Percentiles rank a stretch among this genome's conserved stretches.
These are phyloP conservation scores for Ceratobasidium papillatum DNA, from an alignment of 1,284 basidiomycete genomes.

Conservation along the genomic window DNA sequence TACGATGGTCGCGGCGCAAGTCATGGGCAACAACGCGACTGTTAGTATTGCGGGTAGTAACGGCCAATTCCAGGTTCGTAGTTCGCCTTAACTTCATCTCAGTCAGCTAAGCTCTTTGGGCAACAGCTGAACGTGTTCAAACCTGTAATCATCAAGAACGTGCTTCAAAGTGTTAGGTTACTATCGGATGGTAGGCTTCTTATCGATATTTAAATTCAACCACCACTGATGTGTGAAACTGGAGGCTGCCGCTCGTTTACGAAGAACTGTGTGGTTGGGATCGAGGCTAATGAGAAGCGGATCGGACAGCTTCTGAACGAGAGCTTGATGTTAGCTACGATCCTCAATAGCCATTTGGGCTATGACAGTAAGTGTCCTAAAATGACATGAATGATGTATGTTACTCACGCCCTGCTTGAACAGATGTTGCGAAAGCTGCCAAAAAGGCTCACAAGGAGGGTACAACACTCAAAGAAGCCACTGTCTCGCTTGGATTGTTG, in stretches of 20 bases:
- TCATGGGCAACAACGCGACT: slow-evolving; percentile 96
- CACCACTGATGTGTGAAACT: background rate
- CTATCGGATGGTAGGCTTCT: slow-evolving; percentile 81
- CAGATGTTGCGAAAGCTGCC: slow-evolving; percentile 96
- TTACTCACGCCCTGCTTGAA: slow-evolving; percentile 1
- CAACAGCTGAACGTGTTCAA: slow-evolving; percentile 96
- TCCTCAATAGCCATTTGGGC: slow-evolving; percentile 90
- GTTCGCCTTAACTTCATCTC: background rate
- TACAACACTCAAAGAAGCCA: slow-evolving; percentile 94
- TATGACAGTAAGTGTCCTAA: slow-evolving; percentile 82
- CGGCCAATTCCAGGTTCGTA: slow-evolving; percentile 92
- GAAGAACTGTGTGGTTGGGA: slow-evolving; percentile 96
- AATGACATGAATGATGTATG: background rate
- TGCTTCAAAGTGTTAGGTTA: slow-evolving; percentile 93
- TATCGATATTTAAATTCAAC: background rate
- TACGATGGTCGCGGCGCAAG: slow-evolving; percentile 99
- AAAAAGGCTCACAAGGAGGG: slow-evolving; percentile 99
- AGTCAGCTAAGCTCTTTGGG: background rate
- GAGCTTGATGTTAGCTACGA: slow-evolving; percentile 95
- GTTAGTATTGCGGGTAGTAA: slow-evolving; percentile 93
- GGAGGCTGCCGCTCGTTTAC: slow-evolving; percentile 89
- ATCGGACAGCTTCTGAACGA: slow-evolving; percentile 92
- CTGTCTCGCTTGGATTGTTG: slow-evolving; percentile 85
- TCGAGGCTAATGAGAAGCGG: slow-evolving; percentile 93
- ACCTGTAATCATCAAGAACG: slow-evolving; percentile 98